Conservation (phyloP, 2,329 filamentous ascomycete genomes). For the Alternaria sp. region DNA sequence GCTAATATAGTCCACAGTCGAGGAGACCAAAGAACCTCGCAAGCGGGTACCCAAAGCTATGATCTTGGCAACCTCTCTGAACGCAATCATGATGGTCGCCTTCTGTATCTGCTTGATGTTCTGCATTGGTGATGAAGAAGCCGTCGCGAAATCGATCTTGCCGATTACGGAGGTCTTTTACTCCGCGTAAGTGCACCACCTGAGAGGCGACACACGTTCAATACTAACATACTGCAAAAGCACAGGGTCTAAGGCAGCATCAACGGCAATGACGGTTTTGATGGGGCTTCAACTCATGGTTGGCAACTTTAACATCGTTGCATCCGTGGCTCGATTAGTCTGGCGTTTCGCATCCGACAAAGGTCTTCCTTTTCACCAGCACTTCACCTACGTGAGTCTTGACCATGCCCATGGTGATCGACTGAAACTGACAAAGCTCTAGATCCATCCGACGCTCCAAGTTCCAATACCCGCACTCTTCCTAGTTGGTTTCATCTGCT, state of each 20-base stretch:
- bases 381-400: slow-evolving; percentile 22
- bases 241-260: slow-evolving; percentile 42
- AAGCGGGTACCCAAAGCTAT: slow-evolving; percentile 38
- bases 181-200: slow-evolving; percentile 9
- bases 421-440: neutral
- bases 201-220: neutral
- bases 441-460: slow-evolving; percentile 25
- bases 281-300: slow-evolving; percentile 19
- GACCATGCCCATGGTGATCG: neutral
- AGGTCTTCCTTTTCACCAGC: slow-evolving; percentile 26
- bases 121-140: slow-evolving; percentile 49
- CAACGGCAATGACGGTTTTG: slow-evolving; percentile 21
- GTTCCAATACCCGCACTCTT: slow-evolving; percentile 27
- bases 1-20: slow-evolving; percentile 10
- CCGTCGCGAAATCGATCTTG: slow-evolving; percentile 11
- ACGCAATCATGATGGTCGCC: slow-evolving; percentile 49
- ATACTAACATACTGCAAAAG: neutral
- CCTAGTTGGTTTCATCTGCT: slow-evolving; percentile 35
- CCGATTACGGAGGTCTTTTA: slow-evolving; percentile 48
- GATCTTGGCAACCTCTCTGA: slow-evolving; percentile 51
- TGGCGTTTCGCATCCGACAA: slow-evolving; percentile 36
- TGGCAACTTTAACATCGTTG: slow-evolving; percentile 41
- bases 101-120: slow-evolving; percentile 52
- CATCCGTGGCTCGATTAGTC: slow-evolving; percentile 30
- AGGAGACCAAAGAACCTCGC: slow-evolving; percentile 25